Evolutionary conservation across 208 protist species (phyloP).

Genomic region (Hexamita inflata): DNA sequence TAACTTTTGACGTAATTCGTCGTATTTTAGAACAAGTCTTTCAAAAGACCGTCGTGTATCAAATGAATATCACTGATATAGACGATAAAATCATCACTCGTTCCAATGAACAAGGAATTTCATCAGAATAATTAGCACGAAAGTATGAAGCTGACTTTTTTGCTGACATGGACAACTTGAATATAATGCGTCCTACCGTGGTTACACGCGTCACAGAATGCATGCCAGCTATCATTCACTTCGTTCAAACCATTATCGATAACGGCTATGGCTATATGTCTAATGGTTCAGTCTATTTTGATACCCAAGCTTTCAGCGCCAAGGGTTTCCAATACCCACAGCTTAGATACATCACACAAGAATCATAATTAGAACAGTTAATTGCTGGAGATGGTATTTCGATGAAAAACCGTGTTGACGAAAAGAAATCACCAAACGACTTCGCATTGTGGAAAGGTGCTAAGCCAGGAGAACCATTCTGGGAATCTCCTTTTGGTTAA

Average conservation of each 20-base stretch:
- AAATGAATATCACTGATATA: conserved; percentile 95
- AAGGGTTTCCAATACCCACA: conserved; percentile 75
- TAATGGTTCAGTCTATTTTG: conserved; percentile 80
- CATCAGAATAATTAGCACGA: conserved; percentile 22
- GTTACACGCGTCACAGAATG: conserved; percentile 78
- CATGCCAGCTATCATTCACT: conserved; percentile 76
- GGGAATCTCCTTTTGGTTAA: conserved; percentile 7
- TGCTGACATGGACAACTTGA: conserved; percentile 55
- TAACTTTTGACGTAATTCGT: conserved; percentile 86
- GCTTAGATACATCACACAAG: conserved; percentile 55
- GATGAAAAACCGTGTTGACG: conserved; percentile 27
- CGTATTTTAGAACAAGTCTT: conserved; percentile 87
- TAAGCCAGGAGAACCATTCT: conserved; percentile 73
- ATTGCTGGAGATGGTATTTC: neutral
- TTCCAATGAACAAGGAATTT: neutral
- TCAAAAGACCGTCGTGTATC: conserved; percentile 63
- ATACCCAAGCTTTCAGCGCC: conserved; percentile 60
- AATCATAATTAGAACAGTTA: neutral
- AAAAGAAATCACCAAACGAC: conserved; percentile 70
- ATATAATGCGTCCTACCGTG: conserved; percentile 47
- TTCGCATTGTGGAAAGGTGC: conserved; percentile 94
- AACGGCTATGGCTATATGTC: conserved; percentile 77
- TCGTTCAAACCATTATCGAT: conserved; percentile 74
- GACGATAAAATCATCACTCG: conserved; percentile 81
- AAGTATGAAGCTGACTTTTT: conserved; percentile 50